Conservation (phyloP, 441 rosid species). For the Corymbia citriodora region DNA sequence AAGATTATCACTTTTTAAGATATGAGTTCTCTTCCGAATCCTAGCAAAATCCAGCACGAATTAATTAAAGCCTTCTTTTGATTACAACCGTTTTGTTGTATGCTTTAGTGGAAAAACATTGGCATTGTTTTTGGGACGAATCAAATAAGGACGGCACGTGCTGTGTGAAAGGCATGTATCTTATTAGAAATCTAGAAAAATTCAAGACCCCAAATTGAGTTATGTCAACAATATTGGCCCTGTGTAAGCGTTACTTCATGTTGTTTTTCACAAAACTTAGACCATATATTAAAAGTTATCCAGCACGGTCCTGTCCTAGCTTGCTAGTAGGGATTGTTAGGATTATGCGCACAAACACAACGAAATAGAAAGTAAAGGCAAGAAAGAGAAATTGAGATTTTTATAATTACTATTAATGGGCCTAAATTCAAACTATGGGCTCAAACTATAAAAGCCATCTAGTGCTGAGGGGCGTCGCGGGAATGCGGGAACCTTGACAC, state of each 20-base stretch:
- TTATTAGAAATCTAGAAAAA: neutral
- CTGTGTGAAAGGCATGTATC: neutral
- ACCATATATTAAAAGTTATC: neutral
- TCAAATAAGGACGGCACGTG: neutral
- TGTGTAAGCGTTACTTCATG: neutral
- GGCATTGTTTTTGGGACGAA: neutral
- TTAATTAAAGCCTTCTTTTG: neutral
- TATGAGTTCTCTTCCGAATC: neutral
- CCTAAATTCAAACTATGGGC: neutral
- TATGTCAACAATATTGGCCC: neutral
- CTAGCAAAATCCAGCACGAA: neutral
- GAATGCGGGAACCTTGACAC: too few species aligned
- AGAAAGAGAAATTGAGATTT: neutral
- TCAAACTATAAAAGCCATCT: neutral
- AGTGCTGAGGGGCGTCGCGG: neutral
- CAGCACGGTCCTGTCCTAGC: neutral
- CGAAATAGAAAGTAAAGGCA: neutral
- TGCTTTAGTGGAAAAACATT: neutral
- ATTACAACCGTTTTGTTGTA: neutral
- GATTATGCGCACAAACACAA: neutral
- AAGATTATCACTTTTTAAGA: neutral
- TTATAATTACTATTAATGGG: neutral
- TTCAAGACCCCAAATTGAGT: neutral
- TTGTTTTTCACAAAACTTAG: neutral
- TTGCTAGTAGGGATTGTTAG: neutral